A percentile compares a stretch with the other conserved stretches of the same genome.
phyloP scores from a whole-genome alignment of 345 rosid species.

The Eucalyptus camaldulensis region DNA sequence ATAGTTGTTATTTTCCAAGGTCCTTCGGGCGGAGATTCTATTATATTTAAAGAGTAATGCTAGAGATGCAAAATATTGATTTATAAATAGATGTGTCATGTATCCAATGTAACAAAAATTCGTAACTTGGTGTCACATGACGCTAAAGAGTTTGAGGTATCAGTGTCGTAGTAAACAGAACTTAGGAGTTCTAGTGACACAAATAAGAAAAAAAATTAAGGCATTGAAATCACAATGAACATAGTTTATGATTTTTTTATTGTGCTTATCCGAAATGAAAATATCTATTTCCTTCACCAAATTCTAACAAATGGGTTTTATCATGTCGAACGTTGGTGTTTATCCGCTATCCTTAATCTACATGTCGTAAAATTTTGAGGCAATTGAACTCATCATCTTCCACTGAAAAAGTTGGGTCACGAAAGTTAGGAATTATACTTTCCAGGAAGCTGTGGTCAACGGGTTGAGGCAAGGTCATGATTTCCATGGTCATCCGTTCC shows the following conservation, averaged over 20 bases:
- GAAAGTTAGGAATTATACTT: not conserved
- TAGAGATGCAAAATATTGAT: too few species aligned
- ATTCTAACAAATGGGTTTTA: not conserved
- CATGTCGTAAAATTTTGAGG: not conserved
- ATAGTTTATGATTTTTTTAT: not conserved
- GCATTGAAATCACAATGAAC: not conserved
- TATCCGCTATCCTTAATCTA: not conserved
- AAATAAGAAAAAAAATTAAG: not conserved
- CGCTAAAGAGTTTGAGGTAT: not conserved
- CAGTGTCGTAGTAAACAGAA: rapidly evolving
- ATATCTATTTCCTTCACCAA: not conserved
- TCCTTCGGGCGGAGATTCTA: too few species aligned
- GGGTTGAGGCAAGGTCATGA: not conserved
- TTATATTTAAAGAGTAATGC: too few species aligned
- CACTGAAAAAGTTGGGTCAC: too few species aligned
- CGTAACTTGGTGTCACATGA: not conserved
- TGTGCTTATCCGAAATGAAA: not conserved
- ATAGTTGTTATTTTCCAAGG: too few species aligned
- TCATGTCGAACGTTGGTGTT: not conserved
- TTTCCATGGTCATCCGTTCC: not conserved
- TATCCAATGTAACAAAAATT: not conserved
- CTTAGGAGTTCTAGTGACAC: not conserved
- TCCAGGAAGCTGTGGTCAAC: not conserved
- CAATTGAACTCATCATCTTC: not conserved
- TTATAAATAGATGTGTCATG: too few species aligned